Percentiles rank a stretch among this genome's conserved stretches.
Conservation (phyloP, 1,284 basidiomycete genomes). For the Apiotrichum brassicae region DNA sequence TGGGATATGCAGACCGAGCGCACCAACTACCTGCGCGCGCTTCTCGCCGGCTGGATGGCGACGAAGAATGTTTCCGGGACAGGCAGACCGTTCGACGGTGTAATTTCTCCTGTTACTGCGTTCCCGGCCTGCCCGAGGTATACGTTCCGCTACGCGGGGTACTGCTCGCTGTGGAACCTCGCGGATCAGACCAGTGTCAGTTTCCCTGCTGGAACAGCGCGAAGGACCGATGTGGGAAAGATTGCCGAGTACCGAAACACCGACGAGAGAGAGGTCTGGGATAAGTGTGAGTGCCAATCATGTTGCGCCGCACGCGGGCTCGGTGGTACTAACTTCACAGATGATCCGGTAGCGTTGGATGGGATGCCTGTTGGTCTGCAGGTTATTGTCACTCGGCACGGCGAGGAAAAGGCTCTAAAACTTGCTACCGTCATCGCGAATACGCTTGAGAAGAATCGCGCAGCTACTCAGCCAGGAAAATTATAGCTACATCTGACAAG, state of each 20-base stretch:
- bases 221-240: conserved; percentile 48
- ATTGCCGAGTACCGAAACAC: conserved; percentile 49
- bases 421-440: conserved; percentile 29
- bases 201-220: conserved; percentile 60
- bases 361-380: conserved; percentile 61
- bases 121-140: conserved; percentile 25
- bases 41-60: conserved; percentile 23
- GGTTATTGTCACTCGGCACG: conserved; percentile 57
- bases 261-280: conserved; percentile 51
- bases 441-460: conserved; percentile 28
- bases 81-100: conserved; percentile 29
- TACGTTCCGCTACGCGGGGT: conserved; percentile 20
- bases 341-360: conserved; percentile 54
- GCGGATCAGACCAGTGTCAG: conserved; percentile 45
- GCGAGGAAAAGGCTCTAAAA: conserved; percentile 32
- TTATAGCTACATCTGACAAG: too few species aligned
- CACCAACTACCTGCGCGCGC: conserved; percentile 18
- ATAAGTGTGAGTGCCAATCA: conserved; percentile 51
- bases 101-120: conserved; percentile 24
- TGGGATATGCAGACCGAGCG: conserved; percentile 28
- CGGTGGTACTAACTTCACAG: conserved; percentile 35
- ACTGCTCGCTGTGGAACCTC: conserved; percentile 33
- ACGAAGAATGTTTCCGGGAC: conserved; percentile 22
- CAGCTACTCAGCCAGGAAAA: not conserved
- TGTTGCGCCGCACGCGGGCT: not conserved